phyloP scores from a whole-genome alignment of 2,329 filamentous ascomycete species.

The Clarireedia hainanense region DNA sequence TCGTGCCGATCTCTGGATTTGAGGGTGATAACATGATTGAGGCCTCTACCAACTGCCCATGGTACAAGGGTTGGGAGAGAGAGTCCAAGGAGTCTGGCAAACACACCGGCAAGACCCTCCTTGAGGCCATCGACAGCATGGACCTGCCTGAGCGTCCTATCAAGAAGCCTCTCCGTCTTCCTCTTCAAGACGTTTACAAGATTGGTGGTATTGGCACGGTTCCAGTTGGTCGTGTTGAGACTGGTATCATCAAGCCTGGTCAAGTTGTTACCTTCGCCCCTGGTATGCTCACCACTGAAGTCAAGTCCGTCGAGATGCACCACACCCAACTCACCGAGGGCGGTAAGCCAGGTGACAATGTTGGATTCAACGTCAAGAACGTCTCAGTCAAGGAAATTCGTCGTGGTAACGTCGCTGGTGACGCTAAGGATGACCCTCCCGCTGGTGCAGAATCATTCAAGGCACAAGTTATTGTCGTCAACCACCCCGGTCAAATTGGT shows the following conservation, averaged over 20 bases:
- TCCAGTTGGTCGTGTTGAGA: constrained; percentile 99
- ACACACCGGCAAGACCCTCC: constrained; percentile 89
- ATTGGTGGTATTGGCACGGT: constrained; percentile 99
- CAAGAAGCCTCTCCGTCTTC: constrained; percentile 99
- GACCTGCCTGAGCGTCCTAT: constrained; percentile 86
- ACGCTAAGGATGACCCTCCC: constrained; percentile 99
- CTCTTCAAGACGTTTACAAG: constrained; percentile 99
- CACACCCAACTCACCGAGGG: constrained; percentile 88
- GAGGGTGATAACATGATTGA: constrained; percentile 99
- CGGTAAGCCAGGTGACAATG: constrained; percentile 99
- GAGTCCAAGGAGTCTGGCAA: constrained; percentile 79
- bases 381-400: constrained; percentile 99
- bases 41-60: constrained; percentile 84
- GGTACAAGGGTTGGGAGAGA: constrained; percentile 99
- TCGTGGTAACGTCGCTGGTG: constrained; percentile 99
- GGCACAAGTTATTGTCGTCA: constrained; percentile 99
- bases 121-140: constrained; percentile 97
- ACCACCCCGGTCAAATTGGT: constrained; percentile 99
- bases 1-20: constrained; percentile 99
- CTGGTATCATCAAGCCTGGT: constrained; percentile 84
- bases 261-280: constrained; percentile 99
- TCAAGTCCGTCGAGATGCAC: constrained; percentile 99
- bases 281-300: constrained; percentile 99
- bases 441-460: constrained; percentile 87
- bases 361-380: constrained; percentile 99